Conservation (phyloP, 345 rosid species). For the Camelina sativa region DNA sequence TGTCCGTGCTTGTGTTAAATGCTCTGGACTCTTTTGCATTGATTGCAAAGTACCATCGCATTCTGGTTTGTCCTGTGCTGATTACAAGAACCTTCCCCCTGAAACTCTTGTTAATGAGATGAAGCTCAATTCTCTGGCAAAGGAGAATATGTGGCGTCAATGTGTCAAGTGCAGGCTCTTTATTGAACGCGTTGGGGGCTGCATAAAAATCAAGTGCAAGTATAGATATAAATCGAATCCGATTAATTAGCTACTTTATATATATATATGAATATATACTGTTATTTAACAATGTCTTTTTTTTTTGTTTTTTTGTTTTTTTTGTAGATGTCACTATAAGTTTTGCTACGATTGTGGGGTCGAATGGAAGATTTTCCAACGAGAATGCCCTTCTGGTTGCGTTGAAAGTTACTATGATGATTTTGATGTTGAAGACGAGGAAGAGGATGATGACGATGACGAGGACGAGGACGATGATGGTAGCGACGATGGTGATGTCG, state of each 20-base stretch:
- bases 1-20: slow-evolving; percentile 63
- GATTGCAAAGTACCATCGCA: slow-evolving; percentile 84
- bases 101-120: slow-evolving; percentile 47
- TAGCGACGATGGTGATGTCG: background rate
- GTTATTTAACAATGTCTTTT: background rate
- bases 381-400: slow-evolving; percentile 18
- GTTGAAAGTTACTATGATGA: background rate
- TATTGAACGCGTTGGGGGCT: slow-evolving; percentile 54
- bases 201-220: slow-evolving; percentile 66
- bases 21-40: slow-evolving; percentile 60
- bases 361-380: slow-evolving; percentile 44
- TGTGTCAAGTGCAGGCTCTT: slow-evolving; percentile 51
- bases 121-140: slow-evolving; percentile 50
- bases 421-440: too few species aligned
- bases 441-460: background rate
- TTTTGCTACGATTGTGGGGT: slow-evolving; percentile 62
- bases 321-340: slow-evolving; percentile 52
- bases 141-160: slow-evolving; percentile 49
- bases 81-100: slow-evolving; percentile 51
- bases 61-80: slow-evolving; percentile 49
- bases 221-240: slow-evolving; percentile 31
- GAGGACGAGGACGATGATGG: background rate
- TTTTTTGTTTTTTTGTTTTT: background rate
- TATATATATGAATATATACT: background rate
- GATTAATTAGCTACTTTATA: background rate